phyloP scores from a whole-genome alignment of 768 basidiomycete species.

The Lentinus brumalis region DNA sequence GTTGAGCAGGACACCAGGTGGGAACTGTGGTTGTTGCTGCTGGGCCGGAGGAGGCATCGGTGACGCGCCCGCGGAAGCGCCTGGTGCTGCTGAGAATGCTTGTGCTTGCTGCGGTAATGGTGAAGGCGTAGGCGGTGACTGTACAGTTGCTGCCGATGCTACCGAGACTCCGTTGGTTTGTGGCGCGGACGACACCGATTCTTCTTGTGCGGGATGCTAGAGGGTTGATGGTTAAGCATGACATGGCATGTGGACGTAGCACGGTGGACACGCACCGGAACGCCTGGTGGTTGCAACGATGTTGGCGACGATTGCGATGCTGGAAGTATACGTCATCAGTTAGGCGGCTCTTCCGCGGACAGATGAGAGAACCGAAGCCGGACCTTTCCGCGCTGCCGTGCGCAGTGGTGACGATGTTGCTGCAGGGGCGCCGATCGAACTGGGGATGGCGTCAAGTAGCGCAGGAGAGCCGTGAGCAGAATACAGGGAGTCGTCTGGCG shows the following conservation, averaged over 20 bases:
- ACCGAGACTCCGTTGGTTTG: slow-evolving; percentile 38
- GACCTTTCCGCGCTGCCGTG: slow-evolving; percentile 51
- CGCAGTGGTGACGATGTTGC: slow-evolving; percentile 66
- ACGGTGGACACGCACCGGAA: slow-evolving; percentile 15
- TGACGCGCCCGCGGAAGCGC: slow-evolving; percentile 26
- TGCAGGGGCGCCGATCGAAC: slow-evolving; percentile 41
- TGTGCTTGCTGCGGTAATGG: slow-evolving; percentile 53
- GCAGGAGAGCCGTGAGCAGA: slow-evolving; percentile 74
- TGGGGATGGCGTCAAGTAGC: slow-evolving; percentile 63
- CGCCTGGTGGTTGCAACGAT: slow-evolving; percentile 17
- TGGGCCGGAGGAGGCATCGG: slow-evolving; percentile 30
- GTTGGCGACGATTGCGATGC: slow-evolving; percentile 29
- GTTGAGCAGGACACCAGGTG: slow-evolving; percentile 66
- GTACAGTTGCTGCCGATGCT: slow-evolving; percentile 21
- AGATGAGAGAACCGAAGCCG: slow-evolving; percentile 27
- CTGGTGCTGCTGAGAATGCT: slow-evolving; percentile 29
- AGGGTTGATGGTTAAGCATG: background rate
- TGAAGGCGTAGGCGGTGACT: slow-evolving; percentile 30
- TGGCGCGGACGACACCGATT: slow-evolving; percentile 37
- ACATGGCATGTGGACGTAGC: slow-evolving; percentile 18
- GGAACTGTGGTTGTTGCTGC: slow-evolving; percentile 52
- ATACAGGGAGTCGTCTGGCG: slow-evolving; percentile 66
- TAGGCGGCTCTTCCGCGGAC: slow-evolving; percentile 27
- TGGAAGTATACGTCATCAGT: slow-evolving; percentile 40
- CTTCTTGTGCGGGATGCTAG: slow-evolving; percentile 38